Percentiles rank a stretch among this genome's conserved stretches.
phyloP scores from a whole-genome alignment of 768 basidiomycete genomes.

The Lactarius evosmus region DNA sequence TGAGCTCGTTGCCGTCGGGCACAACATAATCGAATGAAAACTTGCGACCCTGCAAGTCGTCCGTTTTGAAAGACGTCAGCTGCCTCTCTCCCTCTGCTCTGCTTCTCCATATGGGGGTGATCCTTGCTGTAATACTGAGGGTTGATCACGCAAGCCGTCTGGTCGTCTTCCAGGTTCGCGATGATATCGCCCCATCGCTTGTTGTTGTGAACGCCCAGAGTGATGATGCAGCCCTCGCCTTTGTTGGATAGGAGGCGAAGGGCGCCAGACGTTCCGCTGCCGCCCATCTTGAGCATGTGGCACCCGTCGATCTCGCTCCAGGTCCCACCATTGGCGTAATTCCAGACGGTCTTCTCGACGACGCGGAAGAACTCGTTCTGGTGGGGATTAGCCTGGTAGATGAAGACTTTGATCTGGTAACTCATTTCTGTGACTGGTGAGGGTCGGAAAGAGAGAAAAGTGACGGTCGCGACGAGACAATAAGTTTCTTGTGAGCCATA shows the following conservation, averaged over 20 bases:
- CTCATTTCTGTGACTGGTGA: background rate
- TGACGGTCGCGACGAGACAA: background rate
- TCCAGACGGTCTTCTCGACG: constrained; percentile 38
- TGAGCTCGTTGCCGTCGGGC: no score
- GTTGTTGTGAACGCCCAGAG: constrained; percentile 41
- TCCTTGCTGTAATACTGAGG: constrained; percentile 9
- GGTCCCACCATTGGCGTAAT: constrained; percentile 37
- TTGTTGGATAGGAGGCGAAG: constrained; percentile 35
- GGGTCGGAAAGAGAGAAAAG: background rate
- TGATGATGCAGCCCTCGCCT: constrained; percentile 36
- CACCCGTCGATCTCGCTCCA: constrained; percentile 32
- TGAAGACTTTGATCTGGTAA: constrained; percentile 29
- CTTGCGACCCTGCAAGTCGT: no score
- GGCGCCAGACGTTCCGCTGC: constrained; percentile 41
- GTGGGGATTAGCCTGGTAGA: constrained; percentile 26
- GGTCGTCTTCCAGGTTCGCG: constrained; percentile 30
- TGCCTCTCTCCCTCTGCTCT: no score
- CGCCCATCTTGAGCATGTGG: constrained; percentile 36
- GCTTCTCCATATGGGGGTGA: background rate
- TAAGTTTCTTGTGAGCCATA: no score
- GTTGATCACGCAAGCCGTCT: constrained; percentile 13
- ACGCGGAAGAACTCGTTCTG: constrained; percentile 31
- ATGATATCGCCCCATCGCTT: constrained; percentile 41
- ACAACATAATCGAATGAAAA: no score
- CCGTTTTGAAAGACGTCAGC: no score